Percentiles rank a stretch among this genome's conserved stretches.
phyloP scores from a whole-genome alignment of 2,329 filamentous ascomycete genomes.

The Balansia obtecta region DNA sequence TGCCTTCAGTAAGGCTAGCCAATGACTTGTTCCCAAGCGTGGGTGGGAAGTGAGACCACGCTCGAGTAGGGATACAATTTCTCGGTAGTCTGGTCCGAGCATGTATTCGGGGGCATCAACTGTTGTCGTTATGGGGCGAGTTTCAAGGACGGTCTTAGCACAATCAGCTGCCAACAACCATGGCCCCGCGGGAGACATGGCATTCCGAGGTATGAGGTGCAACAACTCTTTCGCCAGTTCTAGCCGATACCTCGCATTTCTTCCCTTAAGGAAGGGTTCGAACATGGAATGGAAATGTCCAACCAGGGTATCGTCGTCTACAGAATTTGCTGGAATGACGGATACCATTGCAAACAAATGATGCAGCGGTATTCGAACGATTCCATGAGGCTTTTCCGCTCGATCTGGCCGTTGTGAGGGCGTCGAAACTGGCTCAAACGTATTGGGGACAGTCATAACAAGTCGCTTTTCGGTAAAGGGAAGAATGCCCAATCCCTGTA shows the following conservation, averaged over 20 bases:
- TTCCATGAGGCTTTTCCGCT: slow-evolving; percentile 34
- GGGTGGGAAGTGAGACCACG: slow-evolving; percentile 41
- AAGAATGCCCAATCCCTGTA: slow-evolving; percentile 40
- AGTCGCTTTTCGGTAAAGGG: slow-evolving; percentile 52
- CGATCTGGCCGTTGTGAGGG: slow-evolving; percentile 51
- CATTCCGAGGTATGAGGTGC: slow-evolving; percentile 32
- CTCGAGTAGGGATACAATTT: slow-evolving; percentile 55
- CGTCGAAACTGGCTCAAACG: slow-evolving; percentile 50
- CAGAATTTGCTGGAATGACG: slow-evolving; percentile 31
- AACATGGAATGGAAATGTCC: slow-evolving; percentile 39
- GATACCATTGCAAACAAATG: slow-evolving; percentile 53
- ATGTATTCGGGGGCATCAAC: slow-evolving; percentile 25
- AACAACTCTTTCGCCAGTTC: slow-evolving; percentile 40
- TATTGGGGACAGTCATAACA: slow-evolving; percentile 36
- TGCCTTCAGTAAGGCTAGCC: slow-evolving; percentile 43
- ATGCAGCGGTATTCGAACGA: slow-evolving; percentile 47
- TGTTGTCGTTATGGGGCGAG: not conserved
- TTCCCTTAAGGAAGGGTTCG: slow-evolving; percentile 44
- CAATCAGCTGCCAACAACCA: slow-evolving; percentile 40
- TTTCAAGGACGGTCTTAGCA: slow-evolving; percentile 30
- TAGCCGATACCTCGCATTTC: slow-evolving; percentile 28
- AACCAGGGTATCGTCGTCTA: slow-evolving; percentile 33
- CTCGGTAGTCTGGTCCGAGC: slow-evolving; percentile 56
- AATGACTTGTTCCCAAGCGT: slow-evolving; percentile 32
- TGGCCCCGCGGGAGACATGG: slow-evolving; percentile 32